phyloP scores from a whole-genome alignment of 2,329 filamentous ascomycete genomes.

The Didymella sp. region DNA sequence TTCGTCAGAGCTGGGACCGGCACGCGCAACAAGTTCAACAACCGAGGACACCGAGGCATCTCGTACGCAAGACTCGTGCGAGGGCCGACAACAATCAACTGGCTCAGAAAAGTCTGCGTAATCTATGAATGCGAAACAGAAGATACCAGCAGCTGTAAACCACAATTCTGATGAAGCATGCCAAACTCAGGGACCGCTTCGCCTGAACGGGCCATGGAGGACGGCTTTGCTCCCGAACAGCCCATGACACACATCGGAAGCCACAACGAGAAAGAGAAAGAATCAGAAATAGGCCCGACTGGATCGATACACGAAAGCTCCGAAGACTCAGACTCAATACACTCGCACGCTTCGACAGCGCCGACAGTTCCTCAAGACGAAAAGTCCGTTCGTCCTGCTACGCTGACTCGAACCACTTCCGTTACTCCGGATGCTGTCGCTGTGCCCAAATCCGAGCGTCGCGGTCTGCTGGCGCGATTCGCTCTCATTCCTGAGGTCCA shows the following conservation, averaged over 20 bases:
- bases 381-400: slow-evolving; percentile 23
- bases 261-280: slow-evolving; percentile 8
- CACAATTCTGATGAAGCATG: slow-evolving; percentile 10
- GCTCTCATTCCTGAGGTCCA: slow-evolving; percentile 80
- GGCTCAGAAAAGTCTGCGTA: slow-evolving; percentile 4
- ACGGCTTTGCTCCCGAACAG: slow-evolving; percentile 13
- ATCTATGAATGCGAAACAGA: neutral
- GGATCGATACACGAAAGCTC: slow-evolving; percentile 13
- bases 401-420: slow-evolving; percentile 39
- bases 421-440: slow-evolving; percentile 52
- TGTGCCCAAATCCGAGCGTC: slow-evolving; percentile 63
- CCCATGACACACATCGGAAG: slow-evolving; percentile 3
- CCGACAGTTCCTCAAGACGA: slow-evolving; percentile 29
- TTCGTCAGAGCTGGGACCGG: neutral
- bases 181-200: slow-evolving; percentile 5
- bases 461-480: slow-evolving; percentile 76
- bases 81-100: slow-evolving; percentile 15
- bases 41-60: slow-evolving; percentile 9
- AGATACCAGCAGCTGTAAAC: neutral
- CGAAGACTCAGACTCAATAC: slow-evolving; percentile 9
- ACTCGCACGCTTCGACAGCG: slow-evolving; percentile 32
- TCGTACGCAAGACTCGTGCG: neutral
- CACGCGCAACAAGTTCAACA: neutral
- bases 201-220: slow-evolving; percentile 7
- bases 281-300: slow-evolving; percentile 3